Evolutionary conservation across 805 yeast species (phyloP).

Genomic region (Diddensiella caesifluorescens): DNA sequence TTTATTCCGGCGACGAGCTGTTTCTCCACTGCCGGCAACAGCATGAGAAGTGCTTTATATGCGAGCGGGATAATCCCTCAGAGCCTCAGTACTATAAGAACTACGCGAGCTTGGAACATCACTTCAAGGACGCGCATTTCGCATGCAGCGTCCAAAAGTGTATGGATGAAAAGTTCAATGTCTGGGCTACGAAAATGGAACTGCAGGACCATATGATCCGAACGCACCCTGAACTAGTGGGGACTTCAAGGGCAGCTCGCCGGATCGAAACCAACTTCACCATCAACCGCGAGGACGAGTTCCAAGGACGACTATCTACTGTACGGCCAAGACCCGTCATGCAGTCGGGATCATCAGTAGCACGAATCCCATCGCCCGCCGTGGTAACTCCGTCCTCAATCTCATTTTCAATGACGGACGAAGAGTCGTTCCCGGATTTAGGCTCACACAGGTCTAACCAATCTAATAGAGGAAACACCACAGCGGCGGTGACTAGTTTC

Average conservation of each 20-base stretch:
- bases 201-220: conserved; percentile 80
- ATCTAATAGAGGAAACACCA: conserved; percentile 2
- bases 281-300: conserved; percentile 32
- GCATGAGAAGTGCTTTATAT: conserved; percentile 87
- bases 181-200: conserved; percentile 80
- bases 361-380: conserved; percentile 10
- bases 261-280: conserved; percentile 18
- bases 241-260: conserved; percentile 33
- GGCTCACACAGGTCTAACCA: conserved; percentile 14
- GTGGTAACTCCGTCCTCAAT: conserved; percentile 5
- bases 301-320: conserved; percentile 61
- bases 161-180: conserved; percentile 85
- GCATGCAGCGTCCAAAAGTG: conserved; percentile 74
- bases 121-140: conserved; percentile 69
- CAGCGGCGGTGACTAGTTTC: conserved; percentile 13
- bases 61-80: conserved; percentile 59
- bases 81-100: conserved; percentile 57
- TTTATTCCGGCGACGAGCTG: conserved; percentile 85
- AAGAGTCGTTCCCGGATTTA: conserved; percentile 23
- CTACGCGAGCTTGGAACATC: conserved; percentile 68
- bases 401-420: conserved; percentile 7
- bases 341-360: conserved; percentile 9
- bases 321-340: conserved; percentile 31
- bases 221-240: conserved; percentile 64
- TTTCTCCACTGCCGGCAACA: conserved; percentile 71